Percentiles rank a stretch among this genome's conserved stretches.
These are phyloP conservation scores for Syzygium syzygioides DNA, from an alignment of 441 rosid species.

Conservation along the genomic window DNA sequence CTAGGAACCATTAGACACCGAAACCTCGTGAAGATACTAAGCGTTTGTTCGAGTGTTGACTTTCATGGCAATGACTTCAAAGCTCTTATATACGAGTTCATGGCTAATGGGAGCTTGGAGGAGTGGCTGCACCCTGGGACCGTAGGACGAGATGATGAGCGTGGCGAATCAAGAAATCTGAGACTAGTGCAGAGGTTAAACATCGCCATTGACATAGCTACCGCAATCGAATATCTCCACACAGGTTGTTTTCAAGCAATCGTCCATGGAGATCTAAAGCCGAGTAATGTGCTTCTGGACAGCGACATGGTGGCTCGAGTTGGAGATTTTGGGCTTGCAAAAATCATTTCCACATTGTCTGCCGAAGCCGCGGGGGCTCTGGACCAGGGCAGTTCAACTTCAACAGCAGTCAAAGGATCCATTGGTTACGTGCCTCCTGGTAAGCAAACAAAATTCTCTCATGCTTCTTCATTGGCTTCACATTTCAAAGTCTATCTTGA, in stretches of 20 bases:
- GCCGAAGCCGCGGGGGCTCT: fast-evolving
- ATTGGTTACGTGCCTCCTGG: background rate
- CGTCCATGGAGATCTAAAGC: background rate
- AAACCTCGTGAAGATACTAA: background rate
- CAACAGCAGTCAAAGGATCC: background rate
- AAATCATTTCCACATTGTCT: background rate
- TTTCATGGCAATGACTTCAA: background rate
- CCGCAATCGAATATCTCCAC: background rate
- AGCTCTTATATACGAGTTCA: background rate
- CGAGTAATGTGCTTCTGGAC: background rate
- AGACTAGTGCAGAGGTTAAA: background rate
- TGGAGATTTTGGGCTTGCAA: background rate
- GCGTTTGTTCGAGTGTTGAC: background rate
- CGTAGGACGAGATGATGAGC: background rate
- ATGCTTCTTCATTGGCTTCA: background rate
- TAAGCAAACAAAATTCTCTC: background rate
- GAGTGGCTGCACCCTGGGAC: background rate
- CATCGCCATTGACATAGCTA: background rate
- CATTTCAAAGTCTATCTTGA: background rate
- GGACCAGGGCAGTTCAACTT: background rate
- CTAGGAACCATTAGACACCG: background rate
- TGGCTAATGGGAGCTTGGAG: background rate
- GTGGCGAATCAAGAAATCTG: background rate
- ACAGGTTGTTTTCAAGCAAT: background rate
- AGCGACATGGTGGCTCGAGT: background rate